phyloP scores from a whole-genome alignment of 1,284 basidiomycete genomes.

The Tilletia setariae region DNA sequence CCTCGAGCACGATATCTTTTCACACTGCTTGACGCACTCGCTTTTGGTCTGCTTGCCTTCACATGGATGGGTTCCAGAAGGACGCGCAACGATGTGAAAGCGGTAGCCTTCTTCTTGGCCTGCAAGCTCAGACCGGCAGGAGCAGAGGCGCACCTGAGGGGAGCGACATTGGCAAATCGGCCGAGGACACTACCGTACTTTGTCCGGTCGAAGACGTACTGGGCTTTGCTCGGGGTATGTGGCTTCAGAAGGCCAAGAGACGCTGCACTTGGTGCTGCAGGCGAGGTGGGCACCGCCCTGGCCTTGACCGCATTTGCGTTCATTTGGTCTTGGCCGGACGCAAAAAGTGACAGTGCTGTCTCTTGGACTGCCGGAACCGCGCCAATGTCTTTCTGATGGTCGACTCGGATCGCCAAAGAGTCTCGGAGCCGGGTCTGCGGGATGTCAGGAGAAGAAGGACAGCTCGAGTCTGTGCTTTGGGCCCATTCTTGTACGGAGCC shows the following conservation, averaged over 20 bases:
- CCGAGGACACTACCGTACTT: slow-evolving; percentile 2
- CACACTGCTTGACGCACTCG: background rate
- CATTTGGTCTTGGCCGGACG: background rate
- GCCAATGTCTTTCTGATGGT: too few relatives aligned
- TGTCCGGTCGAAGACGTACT: background rate
- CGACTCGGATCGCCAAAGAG: too few relatives aligned
- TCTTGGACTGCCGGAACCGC: too few relatives aligned
- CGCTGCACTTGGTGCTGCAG: background rate
- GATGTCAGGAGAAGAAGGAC: background rate
- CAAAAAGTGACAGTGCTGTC: too few relatives aligned
- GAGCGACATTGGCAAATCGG: background rate
- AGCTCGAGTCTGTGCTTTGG: background rate
- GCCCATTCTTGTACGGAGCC: slow-evolving; percentile 5
- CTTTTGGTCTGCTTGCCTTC: background rate
- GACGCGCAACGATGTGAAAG: slow-evolving; percentile 2
- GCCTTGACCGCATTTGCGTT: background rate
- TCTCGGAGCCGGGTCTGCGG: too few relatives aligned
- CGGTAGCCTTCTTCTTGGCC: background rate
- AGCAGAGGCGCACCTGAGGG: background rate
- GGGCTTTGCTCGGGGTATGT: slow-evolving; percentile 8
- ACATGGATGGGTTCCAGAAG: background rate
- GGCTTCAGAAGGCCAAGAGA: slow-evolving; percentile 1
- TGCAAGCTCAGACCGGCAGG: background rate
- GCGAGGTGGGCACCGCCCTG: background rate
- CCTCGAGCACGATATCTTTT: background rate